These are phyloP conservation scores for Tylopilus felleus DNA, from an alignment of 768 basidiomycete genomes.

Conservation along the genomic window DNA sequence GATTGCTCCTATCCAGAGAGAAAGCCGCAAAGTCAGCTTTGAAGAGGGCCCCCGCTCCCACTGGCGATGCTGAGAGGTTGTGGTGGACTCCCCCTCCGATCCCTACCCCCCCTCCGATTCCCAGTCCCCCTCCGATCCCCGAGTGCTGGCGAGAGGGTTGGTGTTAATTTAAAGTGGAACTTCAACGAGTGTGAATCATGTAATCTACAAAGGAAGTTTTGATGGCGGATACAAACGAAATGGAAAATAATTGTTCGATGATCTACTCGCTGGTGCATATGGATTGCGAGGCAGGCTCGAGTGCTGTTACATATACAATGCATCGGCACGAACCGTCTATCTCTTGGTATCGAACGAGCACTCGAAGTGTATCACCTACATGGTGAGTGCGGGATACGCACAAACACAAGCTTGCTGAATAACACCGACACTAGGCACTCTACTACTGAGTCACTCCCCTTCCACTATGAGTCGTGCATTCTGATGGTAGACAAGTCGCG, in stretches of 20 bases:
- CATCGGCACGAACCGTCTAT: not conserved
- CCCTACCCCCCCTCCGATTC: not conserved
- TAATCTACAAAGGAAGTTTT: not conserved
- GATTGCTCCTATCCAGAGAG: not conserved
- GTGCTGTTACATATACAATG: too few species aligned
- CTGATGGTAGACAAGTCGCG: too few species aligned
- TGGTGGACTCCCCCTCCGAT: not conserved
- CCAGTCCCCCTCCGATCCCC: not conserved
- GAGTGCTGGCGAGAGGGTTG: not conserved
- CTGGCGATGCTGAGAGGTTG: not conserved
- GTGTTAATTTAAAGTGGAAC: not conserved
- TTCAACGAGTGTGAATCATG: not conserved
- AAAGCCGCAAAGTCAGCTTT: not conserved
- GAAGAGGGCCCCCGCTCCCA: too few species aligned
- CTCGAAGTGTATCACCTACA: too few species aligned
- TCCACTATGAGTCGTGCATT: too few species aligned
- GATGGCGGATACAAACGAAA: not conserved
- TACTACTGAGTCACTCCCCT: too few species aligned
- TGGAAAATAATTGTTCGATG: not conserved
- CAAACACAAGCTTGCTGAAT: too few species aligned
- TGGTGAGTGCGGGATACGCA: too few species aligned
- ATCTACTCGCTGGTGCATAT: not conserved
- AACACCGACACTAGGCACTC: too few species aligned
- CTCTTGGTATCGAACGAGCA: not conserved
- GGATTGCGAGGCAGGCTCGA: too few species aligned